These are phyloP conservation scores for Populus euphratica DNA, from an alignment of 345 rosid species.

Conservation along the genomic window DNA sequence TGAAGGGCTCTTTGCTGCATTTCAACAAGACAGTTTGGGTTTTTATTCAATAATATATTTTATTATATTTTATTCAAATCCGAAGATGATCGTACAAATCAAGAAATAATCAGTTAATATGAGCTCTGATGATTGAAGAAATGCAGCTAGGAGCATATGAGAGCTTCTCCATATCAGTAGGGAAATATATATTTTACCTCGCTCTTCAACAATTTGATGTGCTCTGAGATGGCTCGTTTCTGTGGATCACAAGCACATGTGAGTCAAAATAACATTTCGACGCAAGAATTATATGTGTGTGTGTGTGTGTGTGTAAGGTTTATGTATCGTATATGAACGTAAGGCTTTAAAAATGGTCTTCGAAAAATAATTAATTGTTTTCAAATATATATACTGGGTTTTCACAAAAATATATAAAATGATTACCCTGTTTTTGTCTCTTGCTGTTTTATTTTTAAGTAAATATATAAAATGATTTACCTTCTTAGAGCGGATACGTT, in stretches of 20 bases:
- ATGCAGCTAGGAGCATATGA: background rate
- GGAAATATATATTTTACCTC: conserved; percentile 24
- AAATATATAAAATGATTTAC: conserved; percentile 4
- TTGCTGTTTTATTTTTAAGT: no score
- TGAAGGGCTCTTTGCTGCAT: conserved; percentile 42
- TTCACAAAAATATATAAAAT: no score
- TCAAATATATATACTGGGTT: background rate
- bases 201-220: conserved; percentile 37
- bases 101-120: no score
- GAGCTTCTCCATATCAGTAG: no score
- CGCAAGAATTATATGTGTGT: background rate
- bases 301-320: no score
- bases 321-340: no score
- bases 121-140: background rate
- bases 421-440: no score
- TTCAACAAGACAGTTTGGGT: background rate
- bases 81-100: no score
- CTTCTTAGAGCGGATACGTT: conserved; percentile 51
- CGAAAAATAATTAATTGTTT: background rate
- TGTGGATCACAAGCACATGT: conserved; percentile 8
- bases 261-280: background rate
- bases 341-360: no score
- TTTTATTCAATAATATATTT: background rate
- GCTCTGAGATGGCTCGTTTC: conserved; percentile 42
- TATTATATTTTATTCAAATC: background rate